Conservation (phyloP, 352 stramenopile genomes). For the Pythium dissimile region DNA sequence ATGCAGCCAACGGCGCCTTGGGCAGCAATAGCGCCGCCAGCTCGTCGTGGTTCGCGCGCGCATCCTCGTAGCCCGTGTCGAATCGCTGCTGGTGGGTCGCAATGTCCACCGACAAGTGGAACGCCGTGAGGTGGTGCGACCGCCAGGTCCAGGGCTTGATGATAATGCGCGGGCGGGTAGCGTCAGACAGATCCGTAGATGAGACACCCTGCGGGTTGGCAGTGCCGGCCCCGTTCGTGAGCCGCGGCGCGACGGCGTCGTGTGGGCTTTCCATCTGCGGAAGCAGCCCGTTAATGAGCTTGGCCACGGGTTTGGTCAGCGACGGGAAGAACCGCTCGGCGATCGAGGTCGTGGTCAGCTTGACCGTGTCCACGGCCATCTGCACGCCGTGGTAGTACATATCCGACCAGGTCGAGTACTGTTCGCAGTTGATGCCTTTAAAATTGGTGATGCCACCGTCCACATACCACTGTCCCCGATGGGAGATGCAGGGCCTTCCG, state of each 20-base stretch:
- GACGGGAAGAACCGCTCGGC: slow-evolving; percentile 39
- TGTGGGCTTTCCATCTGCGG: slow-evolving; percentile 43
- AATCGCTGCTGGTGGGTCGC: slow-evolving; percentile 49
- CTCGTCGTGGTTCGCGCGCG: slow-evolving; percentile 46
- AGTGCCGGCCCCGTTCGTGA: slow-evolving; percentile 16
- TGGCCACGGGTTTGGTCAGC: slow-evolving; percentile 40
- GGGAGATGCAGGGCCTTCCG: slow-evolving; percentile 50
- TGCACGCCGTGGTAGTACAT: slow-evolving; percentile 52
- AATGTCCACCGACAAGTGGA: slow-evolving; percentile 59
- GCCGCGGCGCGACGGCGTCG: slow-evolving; percentile 39
- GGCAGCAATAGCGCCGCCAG: slow-evolving; percentile 36
- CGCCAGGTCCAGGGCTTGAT: slow-evolving; percentile 68
- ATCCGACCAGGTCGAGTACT: slow-evolving; percentile 58
- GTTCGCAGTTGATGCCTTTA: slow-evolving; percentile 54
- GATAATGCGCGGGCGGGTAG: slow-evolving; percentile 32
- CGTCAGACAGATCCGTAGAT: slow-evolving; percentile 5
- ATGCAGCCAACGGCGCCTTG: slow-evolving; percentile 11
- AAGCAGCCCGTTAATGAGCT: slow-evolving; percentile 41
- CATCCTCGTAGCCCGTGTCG: slow-evolving; percentile 60
- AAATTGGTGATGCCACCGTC: slow-evolving; percentile 72
- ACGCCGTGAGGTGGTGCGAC: slow-evolving; percentile 40
- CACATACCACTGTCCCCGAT: slow-evolving; percentile 68
- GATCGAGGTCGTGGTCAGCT: slow-evolving; percentile 33
- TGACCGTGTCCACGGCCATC: slow-evolving; percentile 37
- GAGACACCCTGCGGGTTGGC: slow-evolving; percentile 21